phyloP scores from a whole-genome alignment of 176 grass and related monocot species.

The Puccinellia tenuiflora region DNA sequence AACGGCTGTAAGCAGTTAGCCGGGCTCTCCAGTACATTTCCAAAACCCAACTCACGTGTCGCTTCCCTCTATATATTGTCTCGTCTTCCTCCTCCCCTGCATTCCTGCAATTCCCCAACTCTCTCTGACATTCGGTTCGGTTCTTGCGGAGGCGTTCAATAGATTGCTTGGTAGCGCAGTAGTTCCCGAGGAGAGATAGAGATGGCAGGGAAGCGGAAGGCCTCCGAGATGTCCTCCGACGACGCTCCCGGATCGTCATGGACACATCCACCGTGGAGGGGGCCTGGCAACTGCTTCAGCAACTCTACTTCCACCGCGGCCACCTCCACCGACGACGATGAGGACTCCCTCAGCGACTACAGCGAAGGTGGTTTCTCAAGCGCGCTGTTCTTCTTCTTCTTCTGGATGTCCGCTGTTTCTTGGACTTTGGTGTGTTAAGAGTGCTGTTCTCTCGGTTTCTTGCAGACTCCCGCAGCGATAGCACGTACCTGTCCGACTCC shows the following conservation, averaged over 20 bases:
- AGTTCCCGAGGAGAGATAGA: neutral
- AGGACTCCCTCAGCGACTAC: neutral
- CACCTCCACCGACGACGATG: no score
- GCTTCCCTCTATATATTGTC: neutral
- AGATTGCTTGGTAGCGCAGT: neutral
- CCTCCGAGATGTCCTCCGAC: no score
- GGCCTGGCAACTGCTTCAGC: neutral
- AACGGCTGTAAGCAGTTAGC: neutral
- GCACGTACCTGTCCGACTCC: neutral
- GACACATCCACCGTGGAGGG: neutral
- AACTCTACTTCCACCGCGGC: no score
- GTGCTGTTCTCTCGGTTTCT: neutral
- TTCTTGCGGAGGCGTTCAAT: neutral
- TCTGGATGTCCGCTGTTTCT: neutral
- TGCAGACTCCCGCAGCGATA: neutral
- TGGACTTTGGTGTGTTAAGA: neutral
- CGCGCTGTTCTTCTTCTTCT: neutral
- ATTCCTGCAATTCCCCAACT: no score
- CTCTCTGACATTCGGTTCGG: no score
- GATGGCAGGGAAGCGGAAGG: neutral
- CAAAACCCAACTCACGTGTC: neutral
- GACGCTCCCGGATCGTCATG: neutral
- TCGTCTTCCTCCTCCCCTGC: no score
- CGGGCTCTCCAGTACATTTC: neutral
- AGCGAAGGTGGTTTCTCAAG: neutral